A percentile compares a stretch with the other conserved stretches of the same genome.
Conservation (phyloP, 2,329 filamentous ascomycete species). For the Pleomassaria siparia region DNA sequence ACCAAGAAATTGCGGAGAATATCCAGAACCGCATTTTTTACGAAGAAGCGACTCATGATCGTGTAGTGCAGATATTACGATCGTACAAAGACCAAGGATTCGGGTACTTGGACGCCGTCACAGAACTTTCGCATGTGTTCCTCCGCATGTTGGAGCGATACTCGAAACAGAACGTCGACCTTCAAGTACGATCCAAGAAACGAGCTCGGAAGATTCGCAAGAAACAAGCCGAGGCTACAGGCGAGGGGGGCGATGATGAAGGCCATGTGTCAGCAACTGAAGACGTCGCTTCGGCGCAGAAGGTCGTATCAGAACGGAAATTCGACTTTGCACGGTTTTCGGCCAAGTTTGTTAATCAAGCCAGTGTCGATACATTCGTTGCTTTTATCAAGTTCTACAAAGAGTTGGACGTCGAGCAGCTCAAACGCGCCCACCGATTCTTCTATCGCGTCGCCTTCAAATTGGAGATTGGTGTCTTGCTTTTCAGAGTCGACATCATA, state of each 20-base stretch:
- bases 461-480: conserved; percentile 82
- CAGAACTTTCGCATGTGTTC: conserved; percentile 89
- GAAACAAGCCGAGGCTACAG: conserved; percentile 51
- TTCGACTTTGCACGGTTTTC: conserved; percentile 91
- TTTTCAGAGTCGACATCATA: conserved; percentile 90
- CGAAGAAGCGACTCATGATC: conserved; percentile 90
- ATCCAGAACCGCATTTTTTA: conserved; percentile 98
- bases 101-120: conserved; percentile 88
- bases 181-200: conserved; percentile 85
- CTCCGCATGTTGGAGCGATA: conserved; percentile 89
- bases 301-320: conserved; percentile 76
- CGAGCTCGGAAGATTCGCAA: conserved; percentile 73
- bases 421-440: conserved; percentile 91
- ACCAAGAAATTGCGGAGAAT: conserved; percentile 97
- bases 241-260: conserved; percentile 54
- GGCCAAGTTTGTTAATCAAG: conserved; percentile 77
- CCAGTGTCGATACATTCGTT: conserved; percentile 86
- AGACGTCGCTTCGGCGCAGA: conserved; percentile 70
- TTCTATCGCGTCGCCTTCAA: conserved; percentile 96
- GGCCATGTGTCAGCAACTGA: conserved; percentile 61
- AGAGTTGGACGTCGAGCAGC: conserved; percentile 75
- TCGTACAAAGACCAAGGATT: conserved; percentile 94
- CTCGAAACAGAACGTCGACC: conserved; percentile 89
- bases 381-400: conserved; percentile 76
- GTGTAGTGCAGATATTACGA: conserved; percentile 75